Conservation (phyloP, 2,329 filamentous ascomycete genomes). For the Xylariaceae sp. region DNA sequence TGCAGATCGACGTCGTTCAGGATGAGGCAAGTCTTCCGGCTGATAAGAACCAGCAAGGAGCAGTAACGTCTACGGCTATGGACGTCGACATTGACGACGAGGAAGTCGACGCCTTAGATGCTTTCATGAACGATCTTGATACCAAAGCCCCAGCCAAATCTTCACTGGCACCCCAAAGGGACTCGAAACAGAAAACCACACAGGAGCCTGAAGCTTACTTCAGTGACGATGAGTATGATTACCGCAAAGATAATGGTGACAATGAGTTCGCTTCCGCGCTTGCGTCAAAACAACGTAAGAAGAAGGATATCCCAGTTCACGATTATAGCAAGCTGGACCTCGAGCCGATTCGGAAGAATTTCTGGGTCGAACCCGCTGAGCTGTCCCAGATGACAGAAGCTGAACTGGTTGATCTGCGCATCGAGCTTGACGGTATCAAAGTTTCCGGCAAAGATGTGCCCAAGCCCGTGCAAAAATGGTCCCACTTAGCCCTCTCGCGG, state of each 20-base stretch:
- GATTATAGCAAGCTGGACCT: slow-evolving; percentile 86
- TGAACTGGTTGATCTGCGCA: slow-evolving; percentile 73
- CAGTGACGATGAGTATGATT: slow-evolving; percentile 72
- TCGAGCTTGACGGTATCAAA: slow-evolving; percentile 93
- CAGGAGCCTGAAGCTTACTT: slow-evolving; percentile 82
- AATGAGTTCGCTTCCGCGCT: slow-evolving; percentile 49
- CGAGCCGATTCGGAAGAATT: slow-evolving; percentile 84
- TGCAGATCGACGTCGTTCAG: slow-evolving; percentile 34
- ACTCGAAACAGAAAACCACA: slow-evolving; percentile 43
- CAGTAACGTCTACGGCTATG: slow-evolving; percentile 44
- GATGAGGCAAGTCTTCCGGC: slow-evolving; percentile 20
- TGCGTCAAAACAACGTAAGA: slow-evolving; percentile 66
- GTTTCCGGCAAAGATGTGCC: slow-evolving; percentile 84
- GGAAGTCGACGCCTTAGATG: slow-evolving; percentile 83
- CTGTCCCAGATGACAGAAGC: slow-evolving; percentile 78
- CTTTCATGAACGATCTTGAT: slow-evolving; percentile 81
- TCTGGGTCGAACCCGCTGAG: slow-evolving; percentile 88
- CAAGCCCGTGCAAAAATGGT: slow-evolving; percentile 94
- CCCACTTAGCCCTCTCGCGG: slow-evolving; percentile 84
- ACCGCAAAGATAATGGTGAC: slow-evolving; percentile 45
- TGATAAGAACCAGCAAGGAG: slow-evolving; percentile 21
- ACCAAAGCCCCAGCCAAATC: slow-evolving; percentile 33
- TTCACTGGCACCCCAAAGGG: slow-evolving; percentile 33
- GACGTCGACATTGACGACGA: slow-evolving; percentile 63
- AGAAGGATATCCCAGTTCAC: slow-evolving; percentile 87